Conservation (phyloP, 129 eudicot genomes). For the Ambrosia artemisiifolia region DNA sequence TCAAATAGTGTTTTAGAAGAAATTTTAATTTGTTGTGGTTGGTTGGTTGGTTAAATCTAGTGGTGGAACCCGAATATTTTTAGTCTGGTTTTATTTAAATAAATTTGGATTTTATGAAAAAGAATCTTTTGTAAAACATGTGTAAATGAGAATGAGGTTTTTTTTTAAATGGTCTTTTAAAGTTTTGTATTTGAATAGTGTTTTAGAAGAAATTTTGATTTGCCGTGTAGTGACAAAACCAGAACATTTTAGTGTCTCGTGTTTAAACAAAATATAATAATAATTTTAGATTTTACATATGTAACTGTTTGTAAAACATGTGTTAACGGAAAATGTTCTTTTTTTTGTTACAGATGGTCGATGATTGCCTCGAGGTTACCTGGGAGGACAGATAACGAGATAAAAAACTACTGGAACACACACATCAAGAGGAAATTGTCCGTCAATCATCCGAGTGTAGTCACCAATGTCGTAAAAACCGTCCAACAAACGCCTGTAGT, state of each 20-base stretch:
- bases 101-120: neutral
- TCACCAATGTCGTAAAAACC: slow-evolving; percentile 14
- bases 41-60: too few species aligned
- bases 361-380: slow-evolving; percentile 62
- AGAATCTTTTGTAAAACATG: too few species aligned
- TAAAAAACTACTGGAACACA: slow-evolving; percentile 77
- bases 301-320: too few species aligned
- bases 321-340: too few species aligned
- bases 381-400: slow-evolving; percentile 73
- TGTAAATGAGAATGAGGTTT: too few species aligned
- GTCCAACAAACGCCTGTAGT: slow-evolving; percentile 9
- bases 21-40: neutral
- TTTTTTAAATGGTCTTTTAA: too few species aligned
- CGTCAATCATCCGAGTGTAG: slow-evolving; percentile 9
- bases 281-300: too few species aligned
- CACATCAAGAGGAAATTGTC: slow-evolving; percentile 65
- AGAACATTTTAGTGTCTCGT: too few species aligned
- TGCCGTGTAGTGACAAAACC: too few species aligned
- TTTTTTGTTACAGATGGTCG: slow-evolving; percentile 53
- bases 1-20: neutral
- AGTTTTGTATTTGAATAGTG: too few species aligned
- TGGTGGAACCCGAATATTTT: neutral
- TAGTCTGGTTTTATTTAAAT: neutral
- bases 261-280: too few species aligned
- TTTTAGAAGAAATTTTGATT: too few species aligned